Evolutionary conservation across 306 rosid genomes (phyloP).

Genomic region (Crataegus laevigata): DNA sequence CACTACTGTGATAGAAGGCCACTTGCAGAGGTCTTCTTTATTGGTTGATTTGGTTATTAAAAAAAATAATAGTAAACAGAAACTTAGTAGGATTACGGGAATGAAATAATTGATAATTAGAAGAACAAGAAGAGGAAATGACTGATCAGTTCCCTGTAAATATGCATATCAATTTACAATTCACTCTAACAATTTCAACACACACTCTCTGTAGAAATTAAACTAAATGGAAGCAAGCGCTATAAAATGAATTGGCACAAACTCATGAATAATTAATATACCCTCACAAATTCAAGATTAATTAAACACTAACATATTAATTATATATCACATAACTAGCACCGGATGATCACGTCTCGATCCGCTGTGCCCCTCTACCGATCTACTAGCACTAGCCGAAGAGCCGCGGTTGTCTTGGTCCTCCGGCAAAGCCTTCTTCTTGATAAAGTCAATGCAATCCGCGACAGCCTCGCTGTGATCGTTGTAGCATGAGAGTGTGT

Average conservation of each 20-base stretch:
- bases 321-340: constrained; percentile 15
- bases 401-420: constrained; percentile 19
- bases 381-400: constrained; percentile 15
- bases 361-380: constrained; percentile 1
- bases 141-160: neutral
- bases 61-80: too few relatives aligned
- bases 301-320: neutral
- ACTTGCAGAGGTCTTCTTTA: too few relatives aligned
- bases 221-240: neutral
- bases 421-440: constrained; percentile 45
- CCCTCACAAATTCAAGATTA: neutral
- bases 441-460: constrained; percentile 87
- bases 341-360: constrained; percentile 15
- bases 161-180: constrained; percentile 5
- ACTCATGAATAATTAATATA: neutral
- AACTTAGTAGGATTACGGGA: too few relatives aligned
- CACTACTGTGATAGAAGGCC: too few relatives aligned
- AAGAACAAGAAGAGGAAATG: too few relatives aligned
- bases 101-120: too few relatives aligned
- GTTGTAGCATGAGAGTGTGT: constrained; percentile 54
- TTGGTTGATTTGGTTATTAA: too few relatives aligned
- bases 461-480: constrained; percentile 78
- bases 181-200: constrained; percentile 1
- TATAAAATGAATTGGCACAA: neutral
- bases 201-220: neutral